These are phyloP conservation scores for Pezicula radicicola DNA, from an alignment of 2,329 filamentous ascomycete species.

Conservation along the genomic window DNA sequence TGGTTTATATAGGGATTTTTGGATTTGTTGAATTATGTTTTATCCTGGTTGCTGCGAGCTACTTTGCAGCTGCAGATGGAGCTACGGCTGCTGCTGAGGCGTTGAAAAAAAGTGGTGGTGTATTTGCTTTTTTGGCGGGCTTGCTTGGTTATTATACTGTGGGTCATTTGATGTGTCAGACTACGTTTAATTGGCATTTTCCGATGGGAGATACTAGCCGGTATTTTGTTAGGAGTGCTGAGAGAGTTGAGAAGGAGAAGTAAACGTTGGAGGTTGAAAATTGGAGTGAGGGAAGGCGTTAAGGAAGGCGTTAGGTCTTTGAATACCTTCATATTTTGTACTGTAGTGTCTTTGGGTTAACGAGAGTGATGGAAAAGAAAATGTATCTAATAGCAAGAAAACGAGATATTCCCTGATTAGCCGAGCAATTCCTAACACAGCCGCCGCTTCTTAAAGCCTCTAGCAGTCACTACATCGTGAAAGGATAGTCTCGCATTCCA, in stretches of 20 bases:
- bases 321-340: no score
- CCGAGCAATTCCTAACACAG: no score
- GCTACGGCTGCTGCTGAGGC: slow-evolving; percentile 28
- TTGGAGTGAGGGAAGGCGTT: no score
- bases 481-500: no score
- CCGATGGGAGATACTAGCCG: slow-evolving; percentile 39
- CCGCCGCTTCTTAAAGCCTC: no score
- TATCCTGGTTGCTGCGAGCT: slow-evolving; percentile 37
- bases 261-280: neutral
- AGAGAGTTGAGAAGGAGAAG: slow-evolving; percentile 2
- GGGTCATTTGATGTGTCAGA: slow-evolving; percentile 38
- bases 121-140: slow-evolving; percentile 42
- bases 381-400: no score
- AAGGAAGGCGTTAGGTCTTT: no score
- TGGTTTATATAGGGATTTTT: slow-evolving; percentile 46
- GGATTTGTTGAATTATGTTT: slow-evolving; percentile 43
- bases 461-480: no score
- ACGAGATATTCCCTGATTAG: no score
- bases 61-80: slow-evolving; percentile 43
- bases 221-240: slow-evolving; percentile 32
- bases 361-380: no score
- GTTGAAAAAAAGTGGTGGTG: slow-evolving; percentile 41
- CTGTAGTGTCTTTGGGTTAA: no score
- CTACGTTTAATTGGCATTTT: slow-evolving; percentile 32
- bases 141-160: slow-evolving; percentile 44